Percentiles rank a stretch among this genome's conserved stretches.
These are phyloP conservation scores for Stephanodiscus triporus DNA, from an alignment of 108 stramenopile species.

Conservation along the genomic window DNA sequence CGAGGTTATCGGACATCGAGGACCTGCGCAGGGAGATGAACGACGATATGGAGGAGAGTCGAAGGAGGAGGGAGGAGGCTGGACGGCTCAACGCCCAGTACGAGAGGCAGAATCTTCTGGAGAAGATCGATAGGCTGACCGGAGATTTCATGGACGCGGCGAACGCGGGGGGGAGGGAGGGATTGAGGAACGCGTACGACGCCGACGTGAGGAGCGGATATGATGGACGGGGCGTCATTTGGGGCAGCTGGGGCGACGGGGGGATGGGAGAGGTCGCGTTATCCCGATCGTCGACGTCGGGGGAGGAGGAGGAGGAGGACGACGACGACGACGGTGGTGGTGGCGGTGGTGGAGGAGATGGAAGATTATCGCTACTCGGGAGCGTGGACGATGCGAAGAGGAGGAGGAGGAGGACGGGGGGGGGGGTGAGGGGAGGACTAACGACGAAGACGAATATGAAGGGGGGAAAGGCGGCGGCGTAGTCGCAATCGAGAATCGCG, in stretches of 20 bases:
- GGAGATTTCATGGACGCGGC: conserved; percentile 53
- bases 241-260: conserved; percentile 56
- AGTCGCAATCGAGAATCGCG: conserved; percentile 23
- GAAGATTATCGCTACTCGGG: conserved; percentile 24
- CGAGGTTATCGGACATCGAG: conserved; percentile 68
- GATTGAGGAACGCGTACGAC: conserved; percentile 48
- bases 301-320: conserved; percentile 8
- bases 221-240: conserved; percentile 52
- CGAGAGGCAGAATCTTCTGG: conserved; percentile 56
- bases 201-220: conserved; percentile 57
- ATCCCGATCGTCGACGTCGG: conserved; percentile 30
- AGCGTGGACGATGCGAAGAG: conserved; percentile 45
- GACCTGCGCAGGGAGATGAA: conserved; percentile 49
- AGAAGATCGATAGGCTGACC: conserved; percentile 70
- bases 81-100: conserved; percentile 33
- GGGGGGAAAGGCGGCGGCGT: too few species aligned
- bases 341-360: conserved; percentile 14
- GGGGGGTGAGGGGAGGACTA: not conserved
- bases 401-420: conserved; percentile 4
- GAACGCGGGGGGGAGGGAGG: conserved; percentile 30
- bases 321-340: not conserved
- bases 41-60: conserved; percentile 45
- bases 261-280: conserved; percentile 40
- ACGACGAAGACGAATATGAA: conserved; percentile 8
- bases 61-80: conserved; percentile 48